Conservation (phyloP, 768 basidiomycete genomes). For the Leccinum aurantiacum region DNA sequence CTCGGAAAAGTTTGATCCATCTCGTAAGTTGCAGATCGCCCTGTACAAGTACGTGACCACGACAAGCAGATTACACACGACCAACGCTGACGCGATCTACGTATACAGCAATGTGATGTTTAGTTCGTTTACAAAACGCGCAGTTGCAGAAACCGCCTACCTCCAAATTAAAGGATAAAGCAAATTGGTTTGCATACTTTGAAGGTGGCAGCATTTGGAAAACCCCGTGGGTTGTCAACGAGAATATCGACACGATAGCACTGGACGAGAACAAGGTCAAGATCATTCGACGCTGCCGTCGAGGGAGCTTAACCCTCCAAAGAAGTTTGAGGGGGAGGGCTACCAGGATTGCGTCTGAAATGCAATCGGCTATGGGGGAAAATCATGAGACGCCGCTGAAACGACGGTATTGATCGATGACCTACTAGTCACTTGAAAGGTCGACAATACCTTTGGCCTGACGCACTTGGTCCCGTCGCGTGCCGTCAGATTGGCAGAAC, state of each 20-base stretch:
- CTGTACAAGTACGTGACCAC: slow-evolving; percentile 16
- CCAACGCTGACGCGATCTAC: not conserved
- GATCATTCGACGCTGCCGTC: slow-evolving; percentile 17
- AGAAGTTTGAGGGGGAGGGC: slow-evolving; percentile 6
- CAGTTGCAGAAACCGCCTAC: not conserved
- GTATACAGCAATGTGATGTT: not conserved
- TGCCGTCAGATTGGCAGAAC: not conserved
- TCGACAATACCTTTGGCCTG: not conserved
- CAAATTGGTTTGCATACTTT: not conserved
- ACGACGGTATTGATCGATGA: not conserved
- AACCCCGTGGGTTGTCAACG: not conserved
- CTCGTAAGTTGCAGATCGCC: not conserved
- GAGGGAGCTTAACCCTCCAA: slow-evolving; percentile 17
- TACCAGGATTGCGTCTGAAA: not conserved
- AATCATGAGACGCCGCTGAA: not conserved
- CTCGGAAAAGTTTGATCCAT: not conserved
- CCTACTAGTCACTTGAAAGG: not conserved
- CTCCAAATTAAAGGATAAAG: not conserved
- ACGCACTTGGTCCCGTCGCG: not conserved
- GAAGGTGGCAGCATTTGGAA: not conserved
- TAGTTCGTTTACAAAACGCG: not conserved
- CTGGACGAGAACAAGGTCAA: slow-evolving; percentile 15
- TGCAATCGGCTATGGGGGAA: not conserved
- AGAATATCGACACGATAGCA: slow-evolving; percentile 6
- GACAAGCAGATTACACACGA: slow-evolving; percentile 18